Base-by-base conservation (phyloP, 352 stramenopile species). In the Phytopythium chamaehyphon region DNA sequence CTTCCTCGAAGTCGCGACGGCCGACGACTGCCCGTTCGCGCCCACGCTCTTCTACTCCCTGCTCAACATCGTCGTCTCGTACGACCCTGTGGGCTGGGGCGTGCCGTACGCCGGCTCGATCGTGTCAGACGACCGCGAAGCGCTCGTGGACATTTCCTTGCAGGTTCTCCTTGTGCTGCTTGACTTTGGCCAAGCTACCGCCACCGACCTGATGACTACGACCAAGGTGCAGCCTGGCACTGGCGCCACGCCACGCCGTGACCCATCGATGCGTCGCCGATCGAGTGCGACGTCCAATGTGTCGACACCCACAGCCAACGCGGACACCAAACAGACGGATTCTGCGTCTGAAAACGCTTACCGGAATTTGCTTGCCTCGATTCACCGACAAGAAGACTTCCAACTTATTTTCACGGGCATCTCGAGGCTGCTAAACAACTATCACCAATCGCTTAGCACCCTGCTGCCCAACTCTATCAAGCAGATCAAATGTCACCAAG, bases 401-500 rank as follows among this genome's bases (percentile, higher is more conserved):
- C 71, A 88, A 46, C 81, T 98, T 18, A 82, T 99, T 40, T 98
- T 96, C 54, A 66, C 83, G 12, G 95, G 96, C 1, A 83, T 99
- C 37, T 88, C 90, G n/a, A 76, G 88, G n/a, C 70, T 99, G n/a
- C 73, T 99, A 31, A 94, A 97, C 60, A 98, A 98, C 65, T 92
- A 97, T 40, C 96, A 98, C 68, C 71, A 98, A 64, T 84, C 79
- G 6, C 85, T 98, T 75, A 98, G 75, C 64, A 97, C 94, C 19
- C 85, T 98, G 18, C 66, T 99, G 48, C 95, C 95, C 10, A 93
- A 95, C 53, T 97, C 90, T 33, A 89, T 96, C 43, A 88, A 89
- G 40, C 85, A 97, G 63, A 89, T 99, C 60, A 91, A 98, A 51
- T 98, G 90, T 59, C 93, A 98, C 62, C 96, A 99, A 49, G 97